Evolutionary conservation across 2,329 filamentous ascomycete genomes (phyloP), one percentile per base, ranked within the genome.

Genomic region (Apiospora kogelbergensis): DNA sequence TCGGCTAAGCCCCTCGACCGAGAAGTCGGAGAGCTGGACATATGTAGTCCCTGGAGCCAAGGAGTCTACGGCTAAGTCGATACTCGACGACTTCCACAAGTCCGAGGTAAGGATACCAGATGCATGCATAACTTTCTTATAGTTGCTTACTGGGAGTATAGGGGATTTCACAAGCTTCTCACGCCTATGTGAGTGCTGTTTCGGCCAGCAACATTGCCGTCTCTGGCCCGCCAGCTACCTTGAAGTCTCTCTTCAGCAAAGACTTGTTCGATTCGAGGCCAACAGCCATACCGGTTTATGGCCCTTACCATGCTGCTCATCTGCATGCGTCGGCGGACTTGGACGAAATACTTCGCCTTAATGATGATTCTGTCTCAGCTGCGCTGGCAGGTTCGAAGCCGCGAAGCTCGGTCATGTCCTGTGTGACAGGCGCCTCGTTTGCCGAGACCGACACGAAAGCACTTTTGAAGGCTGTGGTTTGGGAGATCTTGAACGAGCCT

Each of bases 1-100:
- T 72, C 78, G 79, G 71, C 76, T 87, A 46, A 79, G 75, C 71
- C 80, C 81, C 7, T 72, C 80, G 9, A 71, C 65, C 26, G 80
- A 80, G n/a, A 76, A 76, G 46, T 87, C 87, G 20, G 84, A 89
- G 72, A 86, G 87, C 74, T 93, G 91, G 91, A 91, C 90, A 9
- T 89, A 87, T 69, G 87, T 92, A 71, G 84, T 92, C 67, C 83
- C 89, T n/a, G 85, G 84, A 60, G 81, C 85, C 57, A 84, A 81
- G 57, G 85, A 89, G 71, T 77, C 82, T 44, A 81, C 85, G 24
- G 86, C 86, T 5, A 84, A 82, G 73, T 80, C 79, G 53, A 82
- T 84, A 17, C 81, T 92, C 11, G 80, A 79, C 57, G 81, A 84
- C n/a, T 92, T 91, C 80, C 86, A 91, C 78, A 77, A 82, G 69